Base-by-base conservation (phyloP, 768 basidiomycete genomes). In the Russula sp. region DNA sequence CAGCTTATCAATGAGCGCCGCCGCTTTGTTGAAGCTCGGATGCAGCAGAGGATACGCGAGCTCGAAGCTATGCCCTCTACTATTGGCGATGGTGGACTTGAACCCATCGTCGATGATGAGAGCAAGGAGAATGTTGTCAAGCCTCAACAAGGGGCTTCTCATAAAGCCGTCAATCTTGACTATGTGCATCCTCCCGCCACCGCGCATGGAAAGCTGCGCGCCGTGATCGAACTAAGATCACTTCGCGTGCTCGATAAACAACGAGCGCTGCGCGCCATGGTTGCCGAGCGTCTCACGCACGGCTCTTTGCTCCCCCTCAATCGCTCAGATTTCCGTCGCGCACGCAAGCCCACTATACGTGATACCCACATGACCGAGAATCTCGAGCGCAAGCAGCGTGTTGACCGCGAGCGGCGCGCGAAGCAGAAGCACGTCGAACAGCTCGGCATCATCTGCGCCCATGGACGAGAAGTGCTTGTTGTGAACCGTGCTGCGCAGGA, bases 341-440 rank as follows among this genome's bases (percentile, higher is more conserved):
- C 82, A 50, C 85, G 93, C 66, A 96, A 94, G 71, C 90, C 89
- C 4, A 87, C 86, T 6, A 79, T 96, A 56, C 86, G 93, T 20
- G 95, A 98, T 71, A 92, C 93, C 32, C 87, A 92, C 50, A 82
- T 82, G 74, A 95, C 92, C 1, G 96, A 98, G 74, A 83, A 86
- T 63, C 82, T 89, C 6, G 97, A 99, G 76, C 83, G 93, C 62
- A 88, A 89, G 72, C 97, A 98, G 72, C 87, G 95, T 34, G 79
- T 83, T 13, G 96, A 98, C 63, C 87, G 97, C 22, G 96, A 98
- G 75, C 86, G 88, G 27, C 86, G 93, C 40, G 94, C 94, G 48
- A 98, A 98, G 74, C 89, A 92, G 77, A 94, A 96, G 72, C 97
- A 99, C 71, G 83, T 96, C 71, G 94, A 96, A 67, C 94, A 98